Evolutionary conservation across 257 asterid species (phyloP).

Genomic region (Scutellaria galericulata): DNA sequence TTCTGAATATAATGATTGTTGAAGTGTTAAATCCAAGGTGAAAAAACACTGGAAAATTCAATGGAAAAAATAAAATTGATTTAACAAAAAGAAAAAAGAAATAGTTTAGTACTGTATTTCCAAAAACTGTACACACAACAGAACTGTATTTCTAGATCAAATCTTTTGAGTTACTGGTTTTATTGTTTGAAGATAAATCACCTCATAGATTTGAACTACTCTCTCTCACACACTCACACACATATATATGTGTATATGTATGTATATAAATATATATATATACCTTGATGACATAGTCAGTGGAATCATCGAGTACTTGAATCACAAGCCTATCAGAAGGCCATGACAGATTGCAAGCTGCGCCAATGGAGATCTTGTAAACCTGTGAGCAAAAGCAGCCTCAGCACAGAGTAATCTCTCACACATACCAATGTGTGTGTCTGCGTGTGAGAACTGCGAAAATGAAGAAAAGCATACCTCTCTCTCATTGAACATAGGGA

Average conservation of each 20-base stretch:
- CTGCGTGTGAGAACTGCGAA: conserved; percentile 6
- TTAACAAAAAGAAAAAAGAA: not conserved
- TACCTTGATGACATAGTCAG: conserved; percentile 72
- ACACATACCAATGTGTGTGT: conserved; percentile 19
- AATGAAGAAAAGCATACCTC: conserved; percentile 54
- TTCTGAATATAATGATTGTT: conserved; percentile 22
- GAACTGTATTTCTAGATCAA: conserved; percentile 31
- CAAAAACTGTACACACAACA: conserved; percentile 26
- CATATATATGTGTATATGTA: not conserved
- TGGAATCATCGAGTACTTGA: conserved; percentile 93
- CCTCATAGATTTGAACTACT: not conserved
- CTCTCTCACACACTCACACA: not conserved
- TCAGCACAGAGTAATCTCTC: not conserved
- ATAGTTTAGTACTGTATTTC: conserved; percentile 27
- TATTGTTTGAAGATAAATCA: not conserved
- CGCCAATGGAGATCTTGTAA: conserved; percentile 94
- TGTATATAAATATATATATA: conserved; percentile 29
- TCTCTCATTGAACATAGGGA: conserved; percentile 91
- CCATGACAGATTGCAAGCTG: conserved; percentile 95
- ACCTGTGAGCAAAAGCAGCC: conserved; percentile 51
- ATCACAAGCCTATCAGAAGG: conserved; percentile 89
- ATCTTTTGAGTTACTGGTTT: conserved; percentile 23
- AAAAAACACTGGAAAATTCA: not conserved
- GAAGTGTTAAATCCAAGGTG: not conserved
- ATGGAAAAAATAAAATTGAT: not conserved